Evolutionary conservation across 73 alveolate species (phyloP), one percentile per base, ranked within the genome.

Genomic region (Uronychia setigera): DNA sequence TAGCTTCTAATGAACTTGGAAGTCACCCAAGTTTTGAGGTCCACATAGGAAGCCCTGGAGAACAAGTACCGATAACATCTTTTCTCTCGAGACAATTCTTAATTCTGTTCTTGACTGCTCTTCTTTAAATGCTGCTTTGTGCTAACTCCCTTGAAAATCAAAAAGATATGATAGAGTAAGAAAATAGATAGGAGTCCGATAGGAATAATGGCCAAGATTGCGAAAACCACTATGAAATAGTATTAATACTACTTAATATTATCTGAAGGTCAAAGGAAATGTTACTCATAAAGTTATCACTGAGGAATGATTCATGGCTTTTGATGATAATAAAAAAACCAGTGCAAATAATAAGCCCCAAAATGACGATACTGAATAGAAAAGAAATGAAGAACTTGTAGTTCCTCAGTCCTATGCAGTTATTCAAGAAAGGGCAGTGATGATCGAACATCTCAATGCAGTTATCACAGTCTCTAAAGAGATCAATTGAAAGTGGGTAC

Each of bases 361-460:
- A 19, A 19, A 46, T 46, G 67, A 19, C 67, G n/a, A 46, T 19
- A 19, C 67, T 46, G 67, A 19, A 46, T 5, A 31, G 83, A 90
- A 90, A 76, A 80, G 84, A 32, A 77, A 89, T 76, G 75, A 82
- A 88, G n/a, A 67, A 32, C 31, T 67, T 75, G 32, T 79, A 86
- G 82, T 93, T 93, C 58, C 95, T 75, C 80, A 82, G 79, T 0
- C 96, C 97, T 0, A 93, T 83, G 81, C 97, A 93, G 84, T 89
- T 93, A 57, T 93, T 77, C 27, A 86, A 85, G 76, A 77, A 93
- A 29, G 91, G 87, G 79, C 91, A 90, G 79, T 93, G 97, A 58
- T 89, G 92, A 30, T 93, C 97, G 76, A 90, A 87, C 58, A 87
- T 91, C 77, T 86, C 95, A 5, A 93, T 91, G 74, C 97, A 93